Evolutionary conservation across 306 rosid genomes (phyloP), one percentile per base, ranked within the genome.

Genomic region (Cicer chorassanicum): DNA sequence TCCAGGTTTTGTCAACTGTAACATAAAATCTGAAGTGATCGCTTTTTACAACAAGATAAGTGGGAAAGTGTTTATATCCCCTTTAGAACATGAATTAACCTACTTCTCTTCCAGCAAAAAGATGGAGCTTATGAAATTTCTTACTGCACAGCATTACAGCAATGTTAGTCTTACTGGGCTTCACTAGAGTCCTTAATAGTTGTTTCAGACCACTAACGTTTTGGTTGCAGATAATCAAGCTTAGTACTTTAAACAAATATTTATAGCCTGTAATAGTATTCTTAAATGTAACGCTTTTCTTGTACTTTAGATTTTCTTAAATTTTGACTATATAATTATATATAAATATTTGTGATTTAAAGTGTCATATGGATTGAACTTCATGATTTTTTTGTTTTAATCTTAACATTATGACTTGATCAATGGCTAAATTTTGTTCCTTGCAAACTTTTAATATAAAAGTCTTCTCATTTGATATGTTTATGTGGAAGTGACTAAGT

Each of bases 141-240:
- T 75, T 21, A 34, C 42, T 40, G 43, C 64, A 51, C 65, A 41
- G 77, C 77, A 72, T 13, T 53, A 51, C 65, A 41, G 77, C 77
- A 72, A 19, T 53, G 41, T 14, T 54, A 21, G 9, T 8, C 41
- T 53, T 40, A 6, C 41, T 69, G 29, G 24, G 73, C 13, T 48
- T 29, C 18, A 66, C 41, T 3, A 18, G 40, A 66, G 40, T 48
- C 54, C 6, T 54, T 18, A 53, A 24, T 24, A 24, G 34, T 67
- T 50, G 73, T 68, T 68, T 29, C 59, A 48, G 59, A 68, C 7
- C 59, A 46, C 19, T 6, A n/a, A 29, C 61, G 8, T 49, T 49
- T 68, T 49, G 14, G 49, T 15, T 39, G 64, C 63, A 8, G 63
- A 56, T 21, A 56, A 56, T 56, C 10, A 24, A 21, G 15, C 40